Evolutionary conservation across 495 filamentous ascomycete species (phyloP).

Genomic region (Penicillium arizonense): DNA sequence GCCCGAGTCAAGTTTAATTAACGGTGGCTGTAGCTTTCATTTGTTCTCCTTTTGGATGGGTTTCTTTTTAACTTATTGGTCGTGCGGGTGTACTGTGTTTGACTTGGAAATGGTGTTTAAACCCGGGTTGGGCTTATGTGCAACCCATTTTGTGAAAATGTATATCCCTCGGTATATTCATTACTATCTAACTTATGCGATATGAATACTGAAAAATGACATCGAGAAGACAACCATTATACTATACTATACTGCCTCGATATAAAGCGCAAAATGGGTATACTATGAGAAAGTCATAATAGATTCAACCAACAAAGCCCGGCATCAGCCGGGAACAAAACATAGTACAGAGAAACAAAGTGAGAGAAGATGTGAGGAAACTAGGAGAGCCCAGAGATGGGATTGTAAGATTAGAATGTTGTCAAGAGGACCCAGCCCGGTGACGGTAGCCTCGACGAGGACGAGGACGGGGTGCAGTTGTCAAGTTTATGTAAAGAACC

Average conservation of each 20-base stretch:
- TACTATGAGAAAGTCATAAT: conserved; percentile 7
- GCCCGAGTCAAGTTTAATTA: too few relatives aligned
- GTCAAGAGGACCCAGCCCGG: not conserved
- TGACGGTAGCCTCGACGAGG: not conserved
- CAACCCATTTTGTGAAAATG: too few relatives aligned
- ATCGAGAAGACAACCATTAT: not conserved
- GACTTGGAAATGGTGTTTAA: too few relatives aligned
- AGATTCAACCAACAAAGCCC: not conserved
- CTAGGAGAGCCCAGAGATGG: conserved; percentile 6
- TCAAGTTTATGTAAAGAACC: not conserved
- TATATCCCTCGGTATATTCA: too few relatives aligned
- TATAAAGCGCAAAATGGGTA: not conserved
- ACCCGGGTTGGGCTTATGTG: too few relatives aligned
- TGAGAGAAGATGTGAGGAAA: not conserved
- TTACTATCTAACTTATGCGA: too few relatives aligned
- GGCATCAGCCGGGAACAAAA: not conserved
- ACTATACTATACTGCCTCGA: not conserved
- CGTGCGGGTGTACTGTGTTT: too few relatives aligned
- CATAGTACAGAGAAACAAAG: conserved; percentile 2
- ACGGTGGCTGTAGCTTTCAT: too few relatives aligned
- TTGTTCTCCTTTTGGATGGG: too few relatives aligned
- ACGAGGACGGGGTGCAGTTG: not conserved
- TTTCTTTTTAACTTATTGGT: too few relatives aligned
- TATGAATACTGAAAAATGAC: too few relatives aligned
- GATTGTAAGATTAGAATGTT: conserved; percentile 4